phyloP scores from a whole-genome alignment of 345 rosid species.

The Eucalyptus tenuipes region DNA sequence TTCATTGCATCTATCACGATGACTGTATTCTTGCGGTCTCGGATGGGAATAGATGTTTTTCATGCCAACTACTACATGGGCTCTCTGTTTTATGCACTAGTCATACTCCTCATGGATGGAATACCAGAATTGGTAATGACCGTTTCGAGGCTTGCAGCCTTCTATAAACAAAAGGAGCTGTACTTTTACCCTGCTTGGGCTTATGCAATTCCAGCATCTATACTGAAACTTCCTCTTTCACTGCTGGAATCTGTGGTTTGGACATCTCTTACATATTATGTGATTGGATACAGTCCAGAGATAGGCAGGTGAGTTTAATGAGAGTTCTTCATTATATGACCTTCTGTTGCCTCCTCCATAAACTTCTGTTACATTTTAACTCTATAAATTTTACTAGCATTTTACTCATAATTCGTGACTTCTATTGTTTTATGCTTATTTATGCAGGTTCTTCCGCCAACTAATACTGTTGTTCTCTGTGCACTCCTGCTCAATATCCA shows the following conservation, averaged over 20 bases:
- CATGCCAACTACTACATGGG: slow-evolving; percentile 46
- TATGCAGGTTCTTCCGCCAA: slow-evolving; percentile 57
- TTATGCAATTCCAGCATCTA: slow-evolving; percentile 41
- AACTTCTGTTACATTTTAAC: neutral
- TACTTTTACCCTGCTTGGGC: slow-evolving; percentile 72
- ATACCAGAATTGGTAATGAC: slow-evolving; percentile 39
- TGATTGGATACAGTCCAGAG: slow-evolving; percentile 68
- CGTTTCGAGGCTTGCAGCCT: slow-evolving; percentile 31
- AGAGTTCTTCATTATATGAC: neutral
- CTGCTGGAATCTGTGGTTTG: slow-evolving; percentile 38
- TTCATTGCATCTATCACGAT: slow-evolving; percentile 32
- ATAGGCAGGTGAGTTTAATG: slow-evolving; percentile 32
- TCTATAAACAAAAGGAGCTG: slow-evolving; percentile 50
- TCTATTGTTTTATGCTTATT: neutral
- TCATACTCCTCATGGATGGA: slow-evolving; percentile 33
- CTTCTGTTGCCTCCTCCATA: neutral
- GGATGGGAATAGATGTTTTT: slow-evolving; percentile 23
- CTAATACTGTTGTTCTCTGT: slow-evolving; percentile 39
- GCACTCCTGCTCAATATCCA: slow-evolving; percentile 52
- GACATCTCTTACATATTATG: slow-evolving; percentile 71
- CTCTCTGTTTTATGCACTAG: slow-evolving; percentile 28
- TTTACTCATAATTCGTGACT: neutral
- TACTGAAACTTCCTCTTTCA: slow-evolving; percentile 43
- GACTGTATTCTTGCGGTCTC: slow-evolving; percentile 37
- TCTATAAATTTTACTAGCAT: neutral